A percentile compares a stretch with the other conserved stretches of the same genome.
Conservation (phyloP, 2,329 filamentous ascomycete species). For the Erysiphe neolycopersici region DNA sequence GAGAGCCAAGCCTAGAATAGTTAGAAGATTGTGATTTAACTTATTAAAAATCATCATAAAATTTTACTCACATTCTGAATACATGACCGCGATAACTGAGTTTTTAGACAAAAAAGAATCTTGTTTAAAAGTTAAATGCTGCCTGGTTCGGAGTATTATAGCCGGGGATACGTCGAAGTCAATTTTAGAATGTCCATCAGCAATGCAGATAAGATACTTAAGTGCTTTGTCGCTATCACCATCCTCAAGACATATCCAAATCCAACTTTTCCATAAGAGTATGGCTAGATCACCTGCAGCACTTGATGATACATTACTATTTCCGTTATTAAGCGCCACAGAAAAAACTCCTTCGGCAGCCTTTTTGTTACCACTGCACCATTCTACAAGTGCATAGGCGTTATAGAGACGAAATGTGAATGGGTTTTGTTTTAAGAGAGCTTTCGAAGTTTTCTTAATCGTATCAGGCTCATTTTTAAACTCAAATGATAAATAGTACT, state of each 20-base stretch:
- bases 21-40: background rate
- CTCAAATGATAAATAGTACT: conserved; percentile 46
- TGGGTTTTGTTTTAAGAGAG: conserved; percentile 39
- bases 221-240: conserved; percentile 12
- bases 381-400: conserved; percentile 50
- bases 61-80: conserved; percentile 24
- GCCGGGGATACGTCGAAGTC: conserved; percentile 6
- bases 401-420: conserved; percentile 46
- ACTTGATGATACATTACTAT: conserved; percentile 14
- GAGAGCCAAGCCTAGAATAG: conserved; percentile 21
- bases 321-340: conserved; percentile 34
- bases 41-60: background rate
- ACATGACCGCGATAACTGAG: conserved; percentile 22
- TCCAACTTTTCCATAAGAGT: conserved; percentile 11
- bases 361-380: conserved; percentile 25
- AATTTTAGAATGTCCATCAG: conserved; percentile 13
- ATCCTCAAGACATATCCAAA: conserved; percentile 9
- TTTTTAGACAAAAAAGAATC: conserved; percentile 28
- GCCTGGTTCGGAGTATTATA: conserved; percentile 23
- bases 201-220: conserved; percentile 16
- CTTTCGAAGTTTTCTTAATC: conserved; percentile 45
- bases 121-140: conserved; percentile 25
- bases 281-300: conserved; percentile 7
- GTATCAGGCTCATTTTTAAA: conserved; percentile 24
- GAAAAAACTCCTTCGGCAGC: conserved; percentile 37